Base-by-base conservation (phyloP, 2,329 filamentous ascomycete species). In the Aspergillus persii region DNA sequence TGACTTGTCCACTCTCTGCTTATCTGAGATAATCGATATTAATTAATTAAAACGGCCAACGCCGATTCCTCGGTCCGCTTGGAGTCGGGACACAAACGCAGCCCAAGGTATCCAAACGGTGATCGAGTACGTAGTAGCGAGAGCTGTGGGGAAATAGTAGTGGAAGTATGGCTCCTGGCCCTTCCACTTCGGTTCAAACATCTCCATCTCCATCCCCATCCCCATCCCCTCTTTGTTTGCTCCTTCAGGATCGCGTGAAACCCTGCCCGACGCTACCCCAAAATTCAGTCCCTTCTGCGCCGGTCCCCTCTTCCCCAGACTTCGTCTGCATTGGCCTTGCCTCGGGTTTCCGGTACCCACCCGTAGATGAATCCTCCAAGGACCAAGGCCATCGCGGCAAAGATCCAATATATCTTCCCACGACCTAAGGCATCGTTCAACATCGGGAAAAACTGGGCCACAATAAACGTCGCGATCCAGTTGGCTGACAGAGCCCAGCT, bases 391-490 rank as follows among this genome's bases (percentile, higher is more conserved):
- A 96, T 77, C 0, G 74, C 88, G 0, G 92, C 87, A 74, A 99
- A 99, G n/a, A 96, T 82, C 72, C 95, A 96, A 72, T 96, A 99
- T 0, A 95, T 89, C 79, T 89, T 90, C 1, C 94, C 93, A 3
- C 88, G 84, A 0, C 88, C 89, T 54, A 97, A 77, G 3, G 84
- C 84, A 48, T 86, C 84, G 71, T 96, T 96, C 61, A 96, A 76
- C 23, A 97, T 84, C 0, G 95, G 94, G 80, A 99, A 97, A 77
- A 96, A 96, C 68, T 97, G 92, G 0, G 94, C 93, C 2, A 99
- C 92, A 26, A 96, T 68, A 71, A 97, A 98, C 0, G 94, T 98
- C 0, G 92, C 90, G 29, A 91, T 82, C 82, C 96, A 98, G 74
- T 95, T 98, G 12, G 91, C 89, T 1, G 87, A 91, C 27, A 98